Conservation (phyloP, 2,329 filamentous ascomycete genomes). For the Xylariaceae sp. region DNA sequence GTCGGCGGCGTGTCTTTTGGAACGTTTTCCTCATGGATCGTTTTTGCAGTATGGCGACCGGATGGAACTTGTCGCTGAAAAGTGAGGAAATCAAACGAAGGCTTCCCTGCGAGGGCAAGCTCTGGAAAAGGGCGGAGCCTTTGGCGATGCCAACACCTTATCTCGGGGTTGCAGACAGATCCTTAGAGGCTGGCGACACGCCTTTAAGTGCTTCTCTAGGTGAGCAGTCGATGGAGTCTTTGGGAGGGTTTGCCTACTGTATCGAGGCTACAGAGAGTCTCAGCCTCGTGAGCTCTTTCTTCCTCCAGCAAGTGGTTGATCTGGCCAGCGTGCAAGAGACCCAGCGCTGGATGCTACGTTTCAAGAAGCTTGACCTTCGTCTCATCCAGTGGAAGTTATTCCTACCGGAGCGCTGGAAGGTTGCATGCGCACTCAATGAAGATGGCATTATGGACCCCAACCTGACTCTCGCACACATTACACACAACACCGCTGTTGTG, state of each 20-base stretch:
- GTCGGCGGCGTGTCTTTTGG: conserved; percentile 38
- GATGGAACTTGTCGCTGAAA: conserved; percentile 37
- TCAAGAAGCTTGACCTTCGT: conserved; percentile 47
- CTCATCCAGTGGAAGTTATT: conserved; percentile 38
- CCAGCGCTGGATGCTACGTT: conserved; percentile 43
- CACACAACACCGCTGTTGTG: conserved; percentile 50
- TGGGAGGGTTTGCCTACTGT: conserved; percentile 46
- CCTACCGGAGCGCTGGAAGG: conserved; percentile 38
- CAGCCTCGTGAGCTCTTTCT: conserved; percentile 43
- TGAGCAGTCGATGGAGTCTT: conserved; percentile 36
- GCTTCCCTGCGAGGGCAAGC: conserved; percentile 38
- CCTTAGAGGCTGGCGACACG: conserved; percentile 38
- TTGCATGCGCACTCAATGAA: conserved; percentile 28
- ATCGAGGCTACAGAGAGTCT: conserved; percentile 47
- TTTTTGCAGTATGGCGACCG: conserved; percentile 40
- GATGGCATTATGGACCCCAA: conserved; percentile 45
- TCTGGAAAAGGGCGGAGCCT: conserved; percentile 40
- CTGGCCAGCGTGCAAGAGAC: conserved; percentile 38
- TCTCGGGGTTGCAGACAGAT: conserved; percentile 45
- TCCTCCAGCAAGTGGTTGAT: conserved; percentile 43
- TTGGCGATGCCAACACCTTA: conserved; percentile 38
- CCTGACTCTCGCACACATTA: conserved; percentile 47
- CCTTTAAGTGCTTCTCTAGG: conserved; percentile 14
- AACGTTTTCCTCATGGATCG: conserved; percentile 37
- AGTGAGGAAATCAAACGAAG: conserved; percentile 32